A percentile compares a stretch with the other conserved stretches of the same genome.
Evolutionary conservation across 768 basidiomycete genomes (phyloP).

Genomic region (Lentinula lateritia): DNA sequence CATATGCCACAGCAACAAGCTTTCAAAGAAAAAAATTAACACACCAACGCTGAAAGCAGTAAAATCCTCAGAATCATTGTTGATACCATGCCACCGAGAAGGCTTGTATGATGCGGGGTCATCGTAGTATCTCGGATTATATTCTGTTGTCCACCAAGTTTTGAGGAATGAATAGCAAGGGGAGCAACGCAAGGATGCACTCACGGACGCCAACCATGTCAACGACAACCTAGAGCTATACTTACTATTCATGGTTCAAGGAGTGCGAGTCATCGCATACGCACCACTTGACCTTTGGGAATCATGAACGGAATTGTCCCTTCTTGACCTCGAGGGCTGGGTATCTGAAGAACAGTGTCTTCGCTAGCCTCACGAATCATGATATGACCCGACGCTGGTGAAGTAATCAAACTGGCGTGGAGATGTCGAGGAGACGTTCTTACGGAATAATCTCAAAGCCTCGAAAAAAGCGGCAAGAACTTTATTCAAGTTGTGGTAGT

Average conservation of each 20-base stretch:
- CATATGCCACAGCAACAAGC: background rate
- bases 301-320: conserved; percentile 30
- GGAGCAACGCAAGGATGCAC: conserved; percentile 14
- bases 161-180: background rate
- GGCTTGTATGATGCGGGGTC: conserved; percentile 44
- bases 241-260: background rate
- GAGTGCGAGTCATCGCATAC: background rate
- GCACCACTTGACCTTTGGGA: conserved; percentile 32
- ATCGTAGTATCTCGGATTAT: conserved; percentile 45
- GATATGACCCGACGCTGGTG: conserved; percentile 32
- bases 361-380: conserved; percentile 37
- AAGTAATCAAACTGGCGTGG: background rate
- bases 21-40: background rate
- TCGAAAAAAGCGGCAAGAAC: conserved; percentile 40
- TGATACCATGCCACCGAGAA: conserved; percentile 42
- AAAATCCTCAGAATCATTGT: conserved; percentile 34
- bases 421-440: conserved; percentile 11
- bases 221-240: conserved; percentile 25
- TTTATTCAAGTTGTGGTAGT: conserved; percentile 35
- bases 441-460: conserved; percentile 40
- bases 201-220: conserved; percentile 48
- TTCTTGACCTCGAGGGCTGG: conserved; percentile 34
- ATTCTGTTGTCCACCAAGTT: conserved; percentile 25
- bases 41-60: conserved; percentile 43
- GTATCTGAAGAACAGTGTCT: conserved; percentile 35